Evolutionary conservation across 1,284 basidiomycete genomes (phyloP).

Genomic region (Ustilago sp.): DNA sequence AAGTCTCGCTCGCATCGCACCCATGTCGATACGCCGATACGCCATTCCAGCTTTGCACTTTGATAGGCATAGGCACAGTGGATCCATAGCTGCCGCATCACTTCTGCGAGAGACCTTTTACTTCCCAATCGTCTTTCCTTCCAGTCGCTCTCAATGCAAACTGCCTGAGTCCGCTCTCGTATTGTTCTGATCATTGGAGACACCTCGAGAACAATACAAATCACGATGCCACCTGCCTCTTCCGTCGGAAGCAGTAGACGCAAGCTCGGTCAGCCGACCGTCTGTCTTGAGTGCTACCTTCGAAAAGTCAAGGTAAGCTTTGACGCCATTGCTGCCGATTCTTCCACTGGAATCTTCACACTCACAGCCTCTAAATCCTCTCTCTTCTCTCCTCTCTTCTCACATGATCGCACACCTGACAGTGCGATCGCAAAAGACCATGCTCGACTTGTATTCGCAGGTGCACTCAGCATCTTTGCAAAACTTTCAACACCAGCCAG

Average conservation of each 20-base stretch:
- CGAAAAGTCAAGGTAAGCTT: conserved; percentile 51
- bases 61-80: too few species aligned
- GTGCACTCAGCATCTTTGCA: conserved; percentile 51
- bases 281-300: conserved; percentile 55
- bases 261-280: conserved; percentile 50
- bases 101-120: too few species aligned
- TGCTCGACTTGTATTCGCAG: conserved; percentile 42
- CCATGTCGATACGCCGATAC: neutral
- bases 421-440: conserved; percentile 52
- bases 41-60: neutral
- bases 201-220: neutral
- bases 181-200: neutral
- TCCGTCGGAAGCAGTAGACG: conserved; percentile 47
- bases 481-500: conserved; percentile 52
- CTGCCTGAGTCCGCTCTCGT: neutral
- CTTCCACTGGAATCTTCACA: neutral
- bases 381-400: neutral
- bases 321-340: neutral
- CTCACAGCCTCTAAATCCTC: neutral
- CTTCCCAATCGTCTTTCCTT: too few species aligned
- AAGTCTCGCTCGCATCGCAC: neutral
- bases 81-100: too few species aligned
- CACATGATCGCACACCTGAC: neutral
- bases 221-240: conserved; percentile 35
- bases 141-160: neutral